phyloP scores from a whole-genome alignment of 768 basidiomycete species.

The Pleurotus tuber-regium region DNA sequence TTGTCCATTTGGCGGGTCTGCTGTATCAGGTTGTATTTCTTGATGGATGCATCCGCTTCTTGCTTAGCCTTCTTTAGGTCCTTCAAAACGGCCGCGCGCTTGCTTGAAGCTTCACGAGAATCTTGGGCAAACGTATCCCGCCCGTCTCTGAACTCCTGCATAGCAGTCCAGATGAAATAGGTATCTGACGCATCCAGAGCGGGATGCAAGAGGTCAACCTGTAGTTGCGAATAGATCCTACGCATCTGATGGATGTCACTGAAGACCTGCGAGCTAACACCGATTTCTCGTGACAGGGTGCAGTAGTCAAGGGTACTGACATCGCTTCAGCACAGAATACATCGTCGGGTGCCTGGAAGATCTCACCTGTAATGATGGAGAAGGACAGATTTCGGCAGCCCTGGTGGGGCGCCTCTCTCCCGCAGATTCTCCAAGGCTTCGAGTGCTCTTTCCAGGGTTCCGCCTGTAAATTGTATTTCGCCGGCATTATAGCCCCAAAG shows the following conservation, averaged over 20 bases:
- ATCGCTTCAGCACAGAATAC: neutral
- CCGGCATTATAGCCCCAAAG: neutral
- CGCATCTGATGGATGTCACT: constrained; percentile 1
- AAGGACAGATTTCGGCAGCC: neutral
- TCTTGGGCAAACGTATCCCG: neutral
- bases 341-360: neutral
- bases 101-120: neutral
- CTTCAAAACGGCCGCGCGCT: neutral
- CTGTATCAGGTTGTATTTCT: neutral
- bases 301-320: neutral
- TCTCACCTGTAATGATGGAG: neutral
- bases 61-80: neutral
- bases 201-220: neutral
- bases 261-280: neutral
- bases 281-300: neutral
- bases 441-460: neutral
- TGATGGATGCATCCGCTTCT: neutral
- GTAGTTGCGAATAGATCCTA: neutral
- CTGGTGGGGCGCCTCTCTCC: neutral
- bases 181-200: neutral
- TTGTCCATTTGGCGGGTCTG: neutral
- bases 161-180: neutral
- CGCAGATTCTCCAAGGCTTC: neutral
- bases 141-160: neutral
- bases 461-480: neutral